Evolutionary conservation across 2,329 filamentous ascomycete genomes (phyloP), one percentile per base, ranked within the genome.

Genomic region (Zalaria sp.): DNA sequence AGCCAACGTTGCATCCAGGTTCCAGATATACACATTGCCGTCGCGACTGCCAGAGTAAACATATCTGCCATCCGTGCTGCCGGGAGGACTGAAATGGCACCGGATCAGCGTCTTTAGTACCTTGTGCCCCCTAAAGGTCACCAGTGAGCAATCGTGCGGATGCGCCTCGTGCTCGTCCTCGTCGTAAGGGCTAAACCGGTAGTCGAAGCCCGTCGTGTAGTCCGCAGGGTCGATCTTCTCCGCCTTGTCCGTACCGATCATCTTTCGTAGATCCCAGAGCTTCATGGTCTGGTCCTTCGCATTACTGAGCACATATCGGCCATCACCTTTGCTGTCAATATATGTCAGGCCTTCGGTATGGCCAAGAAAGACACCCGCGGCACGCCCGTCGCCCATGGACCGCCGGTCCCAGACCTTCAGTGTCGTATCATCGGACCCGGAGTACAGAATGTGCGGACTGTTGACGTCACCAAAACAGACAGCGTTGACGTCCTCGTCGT

Each of bases 211-310:
- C 36, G 72, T 75, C 1, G 72, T 75, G 52, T 74, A 68, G 34
- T 67, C 61, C n/a, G 67, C 63, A 4, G 73, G 69, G 46, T 78
- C 68, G 41, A 78, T 64, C 28, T 67, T 61, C 37, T 71, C 67
- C 45, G 77, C 83, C 40, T 71, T 66, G 29, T 79, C 72, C 1
- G 81, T 81, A 4, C 78, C 78, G 69, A 91, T 83, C 72, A 87
- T 89, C 71, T 84, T 93, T 40, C 89, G 73, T 43, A 95, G 59
- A 59, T 98, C 91, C 91, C 91, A 98, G 0, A 98, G 72, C 63
- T 96, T 96, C 77, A 93, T 93, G 35, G 81, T 89, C 60, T 96
- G 91, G 56, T 98, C 91, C 57, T 96, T 98, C 47, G 79, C 85
- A 53, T 98, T 98, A 50, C 81, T 88, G 26, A 98, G 74, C 5